Percentiles rank a stretch among this genome's conserved stretches.
Conservation (phyloP, 2,329 filamentous ascomycete species). For the Xylaria sp. region DNA sequence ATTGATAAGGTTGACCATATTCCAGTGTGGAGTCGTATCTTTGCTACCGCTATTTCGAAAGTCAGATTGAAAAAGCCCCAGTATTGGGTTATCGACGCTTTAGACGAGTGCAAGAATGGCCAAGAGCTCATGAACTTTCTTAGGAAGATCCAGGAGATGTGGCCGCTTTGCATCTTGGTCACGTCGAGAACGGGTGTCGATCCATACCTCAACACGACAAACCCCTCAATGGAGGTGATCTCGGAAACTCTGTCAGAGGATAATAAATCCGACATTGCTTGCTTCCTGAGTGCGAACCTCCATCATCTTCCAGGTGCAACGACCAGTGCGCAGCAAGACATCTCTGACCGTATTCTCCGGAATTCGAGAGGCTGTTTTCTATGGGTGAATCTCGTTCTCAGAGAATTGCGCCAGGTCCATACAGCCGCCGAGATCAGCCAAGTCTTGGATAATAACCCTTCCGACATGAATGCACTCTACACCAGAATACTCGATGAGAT, state of each 20-base stretch:
- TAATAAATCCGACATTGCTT: slow-evolving; percentile 33
- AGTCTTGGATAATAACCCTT: slow-evolving; percentile 36
- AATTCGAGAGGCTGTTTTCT: slow-evolving; percentile 41
- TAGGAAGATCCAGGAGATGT: slow-evolving; percentile 29
- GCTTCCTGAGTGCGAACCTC: slow-evolving; percentile 34
- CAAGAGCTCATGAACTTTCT: slow-evolving; percentile 36
- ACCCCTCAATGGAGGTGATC: slow-evolving; percentile 21
- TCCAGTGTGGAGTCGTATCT: slow-evolving; percentile 37
- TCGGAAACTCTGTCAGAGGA: slow-evolving; percentile 33
- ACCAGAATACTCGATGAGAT: slow-evolving; percentile 36
- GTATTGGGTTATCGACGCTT: slow-evolving; percentile 43
- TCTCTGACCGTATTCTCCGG: slow-evolving; percentile 32
- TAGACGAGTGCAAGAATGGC: slow-evolving; percentile 40
- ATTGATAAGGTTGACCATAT: slow-evolving; percentile 35
- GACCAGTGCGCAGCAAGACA: slow-evolving; percentile 15
- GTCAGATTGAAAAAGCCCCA: slow-evolving; percentile 31
- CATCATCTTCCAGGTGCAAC: slow-evolving; percentile 30
- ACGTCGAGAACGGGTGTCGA: slow-evolving; percentile 36
- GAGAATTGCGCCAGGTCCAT: slow-evolving; percentile 36
- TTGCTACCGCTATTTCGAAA: slow-evolving; percentile 32
- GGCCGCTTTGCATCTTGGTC: slow-evolving; percentile 37
- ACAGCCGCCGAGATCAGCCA: slow-evolving; percentile 33
- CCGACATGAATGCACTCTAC: slow-evolving; percentile 41
- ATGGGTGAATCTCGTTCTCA: slow-evolving; percentile 39
- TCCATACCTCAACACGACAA: slow-evolving; percentile 1